Evolutionary conservation across 2,329 filamentous ascomycete genomes (phyloP), one percentile per base, ranked within the genome.

Genomic region (Monilinia aucupariae): DNA sequence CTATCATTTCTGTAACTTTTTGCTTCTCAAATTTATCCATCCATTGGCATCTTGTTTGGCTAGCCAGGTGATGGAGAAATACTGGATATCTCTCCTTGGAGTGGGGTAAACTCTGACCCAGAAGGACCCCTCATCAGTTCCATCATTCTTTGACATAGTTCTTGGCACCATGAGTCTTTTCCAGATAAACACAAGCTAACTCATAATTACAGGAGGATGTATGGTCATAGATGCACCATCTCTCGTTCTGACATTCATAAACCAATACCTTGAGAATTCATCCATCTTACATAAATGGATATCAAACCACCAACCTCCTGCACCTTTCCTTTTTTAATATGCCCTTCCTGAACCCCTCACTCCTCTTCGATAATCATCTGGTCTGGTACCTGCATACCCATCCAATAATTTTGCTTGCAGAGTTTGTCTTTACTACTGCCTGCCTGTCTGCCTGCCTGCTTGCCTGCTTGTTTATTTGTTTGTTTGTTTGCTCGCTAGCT

Each of bases 131-230:
- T n/a, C n/a, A n/a, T n/a, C n/a, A n/a, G n/a, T n/a, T n/a, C n/a
- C n/a, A n/a, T n/a, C 20, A 22, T 30, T 37, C 34, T 53, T 17
- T 15, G 5, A 15, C 34, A 41, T 12, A 1, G 0, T 32, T 7
- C 45, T 56, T 17, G 39, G 43, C n/a, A 37, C 13, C 7, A 20
- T 7, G 9, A 47, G 27, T 56, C 54, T 47, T 56, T 25, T n/a
- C 13, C 20, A 5, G 22, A 47, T 39, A 61, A 52, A 63, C 60
- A 64, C 39, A 64, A 51, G 54, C 61, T 45, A 37, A 63, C 41
- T 27, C 15, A 41, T 41, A 10, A 43, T 45, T 63, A 61, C 66
- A 88, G 86, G 86, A 89, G 82, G 86, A 89, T 72, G 86, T 89
- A 59, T 89, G 86, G 86, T 89, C 85, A 74, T 88, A 77, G 49